A percentile compares a stretch with the other conserved stretches of the same genome.
These are phyloP conservation scores for Phytophthora niederhauseri DNA, from an alignment of 352 stramenopile species.

Conservation along the genomic window DNA sequence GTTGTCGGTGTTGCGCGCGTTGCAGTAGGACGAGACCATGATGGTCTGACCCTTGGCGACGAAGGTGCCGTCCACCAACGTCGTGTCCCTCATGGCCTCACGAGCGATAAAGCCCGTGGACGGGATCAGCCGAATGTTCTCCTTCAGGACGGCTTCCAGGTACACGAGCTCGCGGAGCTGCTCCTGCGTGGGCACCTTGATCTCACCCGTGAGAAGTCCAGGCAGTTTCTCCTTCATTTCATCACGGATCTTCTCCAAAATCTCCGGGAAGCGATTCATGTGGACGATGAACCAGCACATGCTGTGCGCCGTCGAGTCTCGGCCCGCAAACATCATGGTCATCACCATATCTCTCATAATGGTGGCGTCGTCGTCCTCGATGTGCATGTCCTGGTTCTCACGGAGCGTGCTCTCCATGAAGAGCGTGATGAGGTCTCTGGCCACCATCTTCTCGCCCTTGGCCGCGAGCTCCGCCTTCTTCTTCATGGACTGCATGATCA, in stretches of 20 bases:
- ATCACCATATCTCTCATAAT: slow-evolving; percentile 73
- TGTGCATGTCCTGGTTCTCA: slow-evolving; percentile 25
- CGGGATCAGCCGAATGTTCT: slow-evolving; percentile 69
- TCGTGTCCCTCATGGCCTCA: slow-evolving; percentile 40
- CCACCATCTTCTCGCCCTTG: slow-evolving; percentile 40
- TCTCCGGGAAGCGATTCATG: slow-evolving; percentile 54
- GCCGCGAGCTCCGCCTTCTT: slow-evolving; percentile 52
- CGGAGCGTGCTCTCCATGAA: slow-evolving; percentile 44
- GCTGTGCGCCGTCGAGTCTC: slow-evolving; percentile 64
- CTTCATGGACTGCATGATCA: slow-evolving; percentile 52
- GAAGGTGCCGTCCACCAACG: slow-evolving; percentile 35
- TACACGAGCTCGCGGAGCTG: slow-evolving; percentile 59
- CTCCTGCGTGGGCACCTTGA: slow-evolving; percentile 42
- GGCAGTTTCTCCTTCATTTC: slow-evolving; percentile 55
- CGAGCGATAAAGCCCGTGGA: slow-evolving; percentile 60
- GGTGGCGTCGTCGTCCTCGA: slow-evolving; percentile 33
- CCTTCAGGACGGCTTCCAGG: slow-evolving; percentile 55
- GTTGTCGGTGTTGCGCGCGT: slow-evolving; percentile 31
- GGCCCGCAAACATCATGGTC: slow-evolving; percentile 75
- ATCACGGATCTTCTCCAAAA: slow-evolving; percentile 52
- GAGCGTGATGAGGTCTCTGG: slow-evolving; percentile 53
- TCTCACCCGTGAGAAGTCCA: slow-evolving; percentile 24
- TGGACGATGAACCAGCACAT: slow-evolving; percentile 74
- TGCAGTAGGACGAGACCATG: slow-evolving; percentile 34
- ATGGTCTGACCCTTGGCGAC: slow-evolving; percentile 25